Evolutionary conservation across 306 rosid species (phyloP).

Genomic region (Citrullus colocynthis): DNA sequence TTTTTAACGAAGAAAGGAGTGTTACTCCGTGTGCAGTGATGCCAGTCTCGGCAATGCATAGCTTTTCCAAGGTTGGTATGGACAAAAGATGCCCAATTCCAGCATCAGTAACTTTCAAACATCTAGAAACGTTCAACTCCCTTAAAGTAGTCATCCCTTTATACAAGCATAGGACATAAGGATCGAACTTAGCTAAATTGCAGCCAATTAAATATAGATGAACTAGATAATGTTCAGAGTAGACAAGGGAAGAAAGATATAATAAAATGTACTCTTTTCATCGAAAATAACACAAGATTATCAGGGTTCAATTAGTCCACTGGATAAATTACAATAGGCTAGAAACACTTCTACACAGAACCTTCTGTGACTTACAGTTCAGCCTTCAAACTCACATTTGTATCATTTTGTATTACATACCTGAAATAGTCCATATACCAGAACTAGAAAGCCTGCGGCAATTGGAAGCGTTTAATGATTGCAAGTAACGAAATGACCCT

Average conservation of each 20-base stretch:
- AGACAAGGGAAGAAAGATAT: not conserved
- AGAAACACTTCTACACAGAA: not conserved
- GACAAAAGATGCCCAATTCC: constrained; percentile 56
- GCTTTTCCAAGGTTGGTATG: constrained; percentile 43
- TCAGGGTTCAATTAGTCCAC: not conserved
- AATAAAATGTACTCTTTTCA: not conserved
- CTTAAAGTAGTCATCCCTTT: constrained; percentile 49
- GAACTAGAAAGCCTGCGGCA: constrained; percentile 52
- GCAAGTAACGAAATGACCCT: constrained; percentile 59
- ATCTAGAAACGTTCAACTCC: constrained; percentile 66
- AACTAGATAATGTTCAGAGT: not conserved
- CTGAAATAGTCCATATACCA: constrained; percentile 71
- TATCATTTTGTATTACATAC: constrained; percentile 16
- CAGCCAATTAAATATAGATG: not conserved
- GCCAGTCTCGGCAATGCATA: constrained; percentile 55
- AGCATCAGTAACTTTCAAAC: constrained; percentile 62
- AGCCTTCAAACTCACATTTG: not conserved
- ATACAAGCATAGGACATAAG: constrained; percentile 3
- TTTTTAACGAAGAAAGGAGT: constrained; percentile 50
- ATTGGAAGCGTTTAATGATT: constrained; percentile 40
- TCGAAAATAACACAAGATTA: not conserved
- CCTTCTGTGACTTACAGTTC: not conserved
- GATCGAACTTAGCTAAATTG: not conserved
- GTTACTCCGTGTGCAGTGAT: constrained; percentile 13
- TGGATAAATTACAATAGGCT: not conserved